Base-by-base conservation (phyloP, 163 green algal species). In the Scenedesmus sp. region DNA sequence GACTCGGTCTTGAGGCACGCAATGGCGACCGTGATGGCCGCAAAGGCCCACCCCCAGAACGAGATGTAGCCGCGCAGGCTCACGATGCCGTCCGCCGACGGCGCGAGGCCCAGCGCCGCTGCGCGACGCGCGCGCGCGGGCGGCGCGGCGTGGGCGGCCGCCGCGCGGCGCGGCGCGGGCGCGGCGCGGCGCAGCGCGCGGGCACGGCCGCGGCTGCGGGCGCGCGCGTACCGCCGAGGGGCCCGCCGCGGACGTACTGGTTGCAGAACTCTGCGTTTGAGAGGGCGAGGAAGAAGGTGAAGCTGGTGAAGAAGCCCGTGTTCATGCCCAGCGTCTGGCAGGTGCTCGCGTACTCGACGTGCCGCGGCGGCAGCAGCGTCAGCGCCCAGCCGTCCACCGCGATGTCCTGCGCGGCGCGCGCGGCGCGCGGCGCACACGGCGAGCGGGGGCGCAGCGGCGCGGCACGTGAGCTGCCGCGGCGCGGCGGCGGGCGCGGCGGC, bases 371-470 rank as follows among this genome's bases (percentile, higher is more conserved):
- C 54, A 99, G 89, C 82, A 99, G 91, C 28, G 91, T 97, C 24
- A 99, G 84, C 45, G 94, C 95, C 95, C 95, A 99, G 57, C 95
- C 94, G 80, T 99, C 95, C 39, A 99, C 95, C 3, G 95, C 95
- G 74, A 99, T 97, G 89, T 99, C 95, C 83, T 98, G 91, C 62
- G 7, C 39, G 39, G 58, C 15, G 18, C 58, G n/a, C n/a, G n/a
- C n/a, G n/a, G n/a, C n/a, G n/a, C n/a, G n/a, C n/a, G n/a, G n/a
- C n/a, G n/a, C n/a, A n/a, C n/a, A n/a, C n/a, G n/a, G n/a, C n/a
- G n/a, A n/a, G n/a, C n/a, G n/a, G n/a, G n/a, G n/a, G n/a, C n/a
- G n/a, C n/a, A n/a, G n/a, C n/a, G n/a, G n/a, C n/a, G n/a, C n/a
- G n/a, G n/a, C n/a, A n/a, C n/a, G n/a, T n/a, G n/a, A n/a, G n/a